Evolutionary conservation across 169 alveolate species (phyloP), one percentile per base, ranked within the genome.

Genomic region (Plasmodium vivax): DNA sequence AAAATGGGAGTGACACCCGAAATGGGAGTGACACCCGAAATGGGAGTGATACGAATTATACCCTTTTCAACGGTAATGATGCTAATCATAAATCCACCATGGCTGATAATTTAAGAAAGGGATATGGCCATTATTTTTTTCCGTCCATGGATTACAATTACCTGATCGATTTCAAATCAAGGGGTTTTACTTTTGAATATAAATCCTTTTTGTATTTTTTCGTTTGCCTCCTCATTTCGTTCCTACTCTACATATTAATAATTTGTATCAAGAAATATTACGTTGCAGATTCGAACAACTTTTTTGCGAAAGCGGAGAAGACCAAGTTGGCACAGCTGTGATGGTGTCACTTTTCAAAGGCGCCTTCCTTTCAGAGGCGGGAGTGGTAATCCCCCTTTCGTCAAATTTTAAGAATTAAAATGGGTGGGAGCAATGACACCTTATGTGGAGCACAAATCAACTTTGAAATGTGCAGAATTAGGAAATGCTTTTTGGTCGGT

Each of bases 71-170:
- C 32, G 43, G 58, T 51, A 14, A 56, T 87, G 38, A 62, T 54
- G 45, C 12, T 43, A 38, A 75, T 4, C 82, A 12, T 5, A 56
- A 75, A 87, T 73, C 83, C 3, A 36, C 80, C 14, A 51, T 87
- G 34, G 54, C 87, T 10, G 93, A 87, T 51, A 87, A 77, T 19
- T 56, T 87, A 75, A 87, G 93, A 87, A 87, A 87, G 75, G 71
- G 73, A 34, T 87, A 87, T 34, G 82, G 93, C 14, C 85, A 85
- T 85, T 85, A 74, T 45, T 54, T 87, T 9, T 79, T 54, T 7
- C 93, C 85, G 8, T 56, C 93, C 38, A 75, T 71, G 32, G 47
- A 87, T 54, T 75, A 75, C 47, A 74, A 79, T 47, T 14, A 38
- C 34, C 45, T 87, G 71, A 30, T 54, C 19, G 82, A 87, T 75